Conservation (phyloP, 345 rosid species). For the Camelina neglecta region DNA sequence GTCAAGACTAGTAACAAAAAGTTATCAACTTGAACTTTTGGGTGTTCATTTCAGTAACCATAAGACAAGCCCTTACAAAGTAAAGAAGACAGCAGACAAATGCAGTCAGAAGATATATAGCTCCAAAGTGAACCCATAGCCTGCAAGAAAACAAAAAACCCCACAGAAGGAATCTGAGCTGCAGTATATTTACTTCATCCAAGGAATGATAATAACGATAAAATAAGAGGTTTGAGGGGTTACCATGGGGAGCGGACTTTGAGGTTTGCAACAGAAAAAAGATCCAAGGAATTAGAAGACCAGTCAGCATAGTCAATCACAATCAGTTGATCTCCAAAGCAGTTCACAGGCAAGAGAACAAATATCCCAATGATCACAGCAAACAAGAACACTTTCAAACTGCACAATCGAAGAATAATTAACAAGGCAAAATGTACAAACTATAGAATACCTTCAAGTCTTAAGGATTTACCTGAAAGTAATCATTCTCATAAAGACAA, state of each 20-base stretch:
- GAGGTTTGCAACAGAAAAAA: slow-evolving; percentile 83
- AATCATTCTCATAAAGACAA: slow-evolving; percentile 80
- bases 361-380: slow-evolving; percentile 87
- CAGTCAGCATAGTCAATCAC: slow-evolving; percentile 69
- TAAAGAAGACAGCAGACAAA: slow-evolving; percentile 81
- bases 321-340: slow-evolving; percentile 66
- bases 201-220: not conserved
- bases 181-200: not conserved
- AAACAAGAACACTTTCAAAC: slow-evolving; percentile 84
- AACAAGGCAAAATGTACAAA: not conserved
- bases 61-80: slow-evolving; percentile 54
- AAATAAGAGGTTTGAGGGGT: slow-evolving; percentile 22
- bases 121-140: slow-evolving; percentile 93
- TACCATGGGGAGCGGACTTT: slow-evolving; percentile 68
- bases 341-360: slow-evolving; percentile 89
- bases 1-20: slow-evolving; percentile 14
- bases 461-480: slow-evolving; percentile 63
- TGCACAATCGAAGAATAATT: slow-evolving; percentile 45
- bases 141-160: slow-evolving; percentile 52
- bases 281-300: slow-evolving; percentile 75
- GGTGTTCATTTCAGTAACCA: not conserved
- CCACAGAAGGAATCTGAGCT: not conserved
- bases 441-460: too few species aligned
- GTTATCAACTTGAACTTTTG: slow-evolving; percentile 4
- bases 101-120: slow-evolving; percentile 73